Percentiles rank a stretch among this genome's conserved stretches.
Evolutionary conservation across 164 flowering plant species (phyloP).

Genomic region (Vitis labrusca): DNA sequence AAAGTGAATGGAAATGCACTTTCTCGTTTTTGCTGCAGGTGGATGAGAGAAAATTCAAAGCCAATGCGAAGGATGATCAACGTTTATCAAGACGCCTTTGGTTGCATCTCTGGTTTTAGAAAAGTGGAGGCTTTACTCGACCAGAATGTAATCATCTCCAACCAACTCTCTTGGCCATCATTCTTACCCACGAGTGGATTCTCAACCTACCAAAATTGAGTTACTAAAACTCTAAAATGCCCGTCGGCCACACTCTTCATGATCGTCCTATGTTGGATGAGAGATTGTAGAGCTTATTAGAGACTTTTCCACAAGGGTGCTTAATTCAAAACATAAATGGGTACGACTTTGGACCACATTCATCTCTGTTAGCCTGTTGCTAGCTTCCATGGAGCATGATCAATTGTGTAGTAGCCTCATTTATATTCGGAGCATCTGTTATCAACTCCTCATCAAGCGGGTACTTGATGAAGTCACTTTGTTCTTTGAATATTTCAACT

Average conservation of each 20-base stretch:
- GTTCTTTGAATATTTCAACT: slow-evolving; percentile 93
- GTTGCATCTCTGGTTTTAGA: slow-evolving; percentile 33
- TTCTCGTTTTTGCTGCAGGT: slow-evolving; percentile 21
- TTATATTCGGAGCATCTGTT: slow-evolving; percentile 80
- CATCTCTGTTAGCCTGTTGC: slow-evolving; percentile 82
- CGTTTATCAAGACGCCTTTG: slow-evolving; percentile 43
- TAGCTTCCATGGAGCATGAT: slow-evolving; percentile 99
- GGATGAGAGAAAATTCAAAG: background rate
- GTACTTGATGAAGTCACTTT: slow-evolving; percentile 84
- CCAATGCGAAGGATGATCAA: slow-evolving; percentile 3
- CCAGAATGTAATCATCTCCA: slow-evolving; percentile 75
- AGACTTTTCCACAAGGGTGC: slow-evolving; percentile 91
- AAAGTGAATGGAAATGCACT: slow-evolving; percentile 38
- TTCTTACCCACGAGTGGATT: slow-evolving; percentile 60
- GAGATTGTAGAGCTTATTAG: too few species aligned
- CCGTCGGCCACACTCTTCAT: slow-evolving; percentile 84
- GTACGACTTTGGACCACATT: slow-evolving; percentile 72
- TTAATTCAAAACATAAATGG: slow-evolving; percentile 96
- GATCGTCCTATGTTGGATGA: slow-evolving; percentile 46
- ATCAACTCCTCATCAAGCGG: slow-evolving; percentile 93
- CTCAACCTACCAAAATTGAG: slow-evolving; percentile 81
- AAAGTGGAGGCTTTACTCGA: slow-evolving; percentile 91
- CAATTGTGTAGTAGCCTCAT: slow-evolving; percentile 87
- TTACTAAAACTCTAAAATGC: slow-evolving; percentile 83
- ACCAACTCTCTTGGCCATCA: slow-evolving; percentile 62